Evolutionary conservation across 1,284 basidiomycete genomes (phyloP).

Genomic region (Meira nashicola): DNA sequence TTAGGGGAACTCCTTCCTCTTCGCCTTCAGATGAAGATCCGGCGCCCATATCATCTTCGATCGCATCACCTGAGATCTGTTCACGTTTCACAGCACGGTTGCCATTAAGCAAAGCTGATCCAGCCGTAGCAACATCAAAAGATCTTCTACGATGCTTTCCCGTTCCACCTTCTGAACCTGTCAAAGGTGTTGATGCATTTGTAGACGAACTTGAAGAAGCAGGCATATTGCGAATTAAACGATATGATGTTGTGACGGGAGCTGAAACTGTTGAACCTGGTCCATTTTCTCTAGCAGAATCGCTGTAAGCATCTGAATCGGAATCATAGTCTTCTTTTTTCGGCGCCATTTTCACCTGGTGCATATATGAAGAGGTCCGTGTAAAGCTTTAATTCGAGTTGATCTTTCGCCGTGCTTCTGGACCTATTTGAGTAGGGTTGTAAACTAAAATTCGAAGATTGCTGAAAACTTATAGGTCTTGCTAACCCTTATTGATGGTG

Average conservation of each 20-base stretch:
- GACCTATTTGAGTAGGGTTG: not conserved
- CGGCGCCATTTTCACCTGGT: not conserved
- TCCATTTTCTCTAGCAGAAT: slow-evolving; percentile 10
- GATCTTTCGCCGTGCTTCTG: not conserved
- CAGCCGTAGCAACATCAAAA: not conserved
- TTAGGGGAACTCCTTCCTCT: not conserved
- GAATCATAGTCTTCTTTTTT: not conserved
- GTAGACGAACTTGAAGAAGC: slow-evolving; percentile 9
- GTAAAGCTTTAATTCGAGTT: not conserved
- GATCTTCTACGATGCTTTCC: not conserved
- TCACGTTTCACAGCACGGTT: not conserved
- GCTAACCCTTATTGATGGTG: too few relatives aligned
- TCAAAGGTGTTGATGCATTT: slow-evolving; percentile 9
- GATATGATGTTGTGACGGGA: slow-evolving; percentile 16
- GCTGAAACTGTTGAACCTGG: slow-evolving; percentile 18
- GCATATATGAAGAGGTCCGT: not conserved
- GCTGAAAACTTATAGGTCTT: not conserved
- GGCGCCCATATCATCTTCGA: not conserved
- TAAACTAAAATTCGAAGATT: not conserved
- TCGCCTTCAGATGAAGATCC: slow-evolving; percentile 2
- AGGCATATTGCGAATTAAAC: slow-evolving; percentile 16
- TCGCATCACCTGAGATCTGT: not conserved
- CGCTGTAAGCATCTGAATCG: not conserved
- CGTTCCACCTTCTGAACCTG: slow-evolving; percentile 13
- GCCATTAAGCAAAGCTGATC: not conserved